A percentile compares a stretch with the other conserved stretches of the same genome.
phyloP scores from a whole-genome alignment of 1,139 yeast genomes.

The Pichia terricola region DNA sequence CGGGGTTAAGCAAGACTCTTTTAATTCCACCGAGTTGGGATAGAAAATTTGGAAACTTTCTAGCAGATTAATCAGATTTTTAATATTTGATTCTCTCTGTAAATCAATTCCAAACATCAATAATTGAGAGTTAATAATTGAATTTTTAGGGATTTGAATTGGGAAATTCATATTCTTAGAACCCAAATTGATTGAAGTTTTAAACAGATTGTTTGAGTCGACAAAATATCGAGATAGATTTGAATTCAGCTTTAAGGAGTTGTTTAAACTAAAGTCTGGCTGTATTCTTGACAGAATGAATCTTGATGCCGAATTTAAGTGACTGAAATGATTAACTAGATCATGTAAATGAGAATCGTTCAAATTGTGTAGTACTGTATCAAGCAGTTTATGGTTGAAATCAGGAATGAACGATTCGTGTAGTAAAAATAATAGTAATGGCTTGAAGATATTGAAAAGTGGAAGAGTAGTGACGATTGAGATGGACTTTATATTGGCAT shows the following conservation, averaged over 20 bases:
- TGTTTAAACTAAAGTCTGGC: constrained; percentile 9
- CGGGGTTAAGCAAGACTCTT: constrained; percentile 14
- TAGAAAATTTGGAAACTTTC: background rate
- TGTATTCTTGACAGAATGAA: constrained; percentile 18
- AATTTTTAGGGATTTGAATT: constrained; percentile 20
- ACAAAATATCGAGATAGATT: constrained; percentile 8
- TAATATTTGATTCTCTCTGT: constrained; percentile 16
- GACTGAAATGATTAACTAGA: constrained; percentile 12
- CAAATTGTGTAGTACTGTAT: constrained; percentile 10
- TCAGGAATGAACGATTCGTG: constrained; percentile 33
- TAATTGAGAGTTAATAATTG: constrained; percentile 18
- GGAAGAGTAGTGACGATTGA: constrained; percentile 37
- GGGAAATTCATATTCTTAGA: constrained; percentile 19
- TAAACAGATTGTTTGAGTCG: constrained; percentile 14
- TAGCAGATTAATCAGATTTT: constrained; percentile 6
- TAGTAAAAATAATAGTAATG: constrained; percentile 38
- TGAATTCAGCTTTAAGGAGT: constrained; percentile 10
- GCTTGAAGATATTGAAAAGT: constrained; percentile 41
- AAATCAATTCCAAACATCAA: constrained; percentile 24
- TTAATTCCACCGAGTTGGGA: background rate
- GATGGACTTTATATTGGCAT: constrained; percentile 41
- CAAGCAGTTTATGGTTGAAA: constrained; percentile 3
- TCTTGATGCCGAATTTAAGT: constrained; percentile 11
- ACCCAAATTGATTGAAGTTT: constrained; percentile 15
- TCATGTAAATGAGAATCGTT: constrained; percentile 15